Conservation (phyloP, 2,329 filamentous ascomycete species). For the Penicillium freii region DNA sequence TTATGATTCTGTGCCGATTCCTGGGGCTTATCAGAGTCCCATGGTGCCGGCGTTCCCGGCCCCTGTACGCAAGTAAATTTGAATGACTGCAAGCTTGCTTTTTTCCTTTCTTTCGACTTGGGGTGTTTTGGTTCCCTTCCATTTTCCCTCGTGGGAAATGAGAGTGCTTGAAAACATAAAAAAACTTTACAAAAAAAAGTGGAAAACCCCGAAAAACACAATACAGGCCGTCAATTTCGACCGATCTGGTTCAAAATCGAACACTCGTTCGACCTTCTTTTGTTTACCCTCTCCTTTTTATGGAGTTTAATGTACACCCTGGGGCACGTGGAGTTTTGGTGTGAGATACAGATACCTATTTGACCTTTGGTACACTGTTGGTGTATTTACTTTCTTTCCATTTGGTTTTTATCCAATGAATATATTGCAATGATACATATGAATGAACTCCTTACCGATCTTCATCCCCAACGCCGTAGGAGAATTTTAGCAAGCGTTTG, state of each 20-base stretch:
- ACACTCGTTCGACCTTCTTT: constrained; percentile 10
- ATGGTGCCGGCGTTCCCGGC: constrained; percentile 44
- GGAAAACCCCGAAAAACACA: constrained; percentile 3
- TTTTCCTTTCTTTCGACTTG: not conserved
- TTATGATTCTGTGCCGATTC: constrained; percentile 85
- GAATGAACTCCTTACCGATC: not conserved
- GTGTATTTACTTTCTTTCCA: constrained; percentile 8
- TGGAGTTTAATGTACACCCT: constrained; percentile 16
- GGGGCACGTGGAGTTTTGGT: constrained; percentile 11
- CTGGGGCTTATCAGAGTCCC: constrained; percentile 69
- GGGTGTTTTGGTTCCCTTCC: not conserved
- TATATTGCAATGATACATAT: constrained; percentile 1
- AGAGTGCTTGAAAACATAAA: not conserved
- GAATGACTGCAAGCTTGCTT: not conserved
- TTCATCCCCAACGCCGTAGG: not conserved
- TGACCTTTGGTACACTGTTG: constrained; percentile 8
- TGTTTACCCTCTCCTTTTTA: constrained; percentile 11
- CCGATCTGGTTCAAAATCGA: constrained; percentile 9
- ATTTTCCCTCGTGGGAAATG: not conserved
- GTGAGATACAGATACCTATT: constrained; percentile 26
- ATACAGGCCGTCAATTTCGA: not conserved
- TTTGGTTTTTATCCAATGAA: constrained; percentile 11
- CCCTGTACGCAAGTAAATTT: constrained; percentile 21
- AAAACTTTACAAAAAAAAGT: not conserved
- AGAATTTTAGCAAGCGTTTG: not conserved